Base-by-base conservation (phyloP, 2,329 filamentous ascomycete genomes). In the Sarocladium kiliense region DNA sequence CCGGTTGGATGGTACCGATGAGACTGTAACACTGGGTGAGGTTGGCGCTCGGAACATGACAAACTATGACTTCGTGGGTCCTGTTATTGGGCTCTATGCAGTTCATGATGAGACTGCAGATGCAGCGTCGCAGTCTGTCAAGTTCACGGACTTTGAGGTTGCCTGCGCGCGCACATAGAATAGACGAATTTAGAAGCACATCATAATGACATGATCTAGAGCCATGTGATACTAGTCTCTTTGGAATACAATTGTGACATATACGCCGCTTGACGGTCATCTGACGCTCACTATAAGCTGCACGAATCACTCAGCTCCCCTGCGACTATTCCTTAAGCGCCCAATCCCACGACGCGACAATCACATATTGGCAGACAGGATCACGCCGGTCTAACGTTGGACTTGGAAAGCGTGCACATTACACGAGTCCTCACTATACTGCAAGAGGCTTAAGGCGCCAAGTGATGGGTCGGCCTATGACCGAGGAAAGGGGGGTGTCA, bases 81-180 rank as follows among this genome's bases (percentile, higher is more conserved):
- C 53, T n/a, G 26, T 54, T 9, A 54, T 54, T 32, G 66, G 74
- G 4, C 61, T 76, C 1, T 55, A 30, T 49, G 44, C 44, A 3
- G 44, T 49, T 12, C 26, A 27, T 32, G 44, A 49, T 32, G 44
- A n/a, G 3, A 4, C 26, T 7, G 23, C 23, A 7, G 44, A 32
- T 10, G 23, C 23, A 10, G 26, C 27, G 23, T 3, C 6, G 26
- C 44, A 49, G 44, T 7, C 26, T 18, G 26, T 49, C 44, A 27
- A 49, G 26, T 49, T 49, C 26, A 49, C 25, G 3, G 44, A 49
- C 18, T 49, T 49, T 19, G 44, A 32, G 23, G 44, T 32, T 27
- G 44, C 44, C 21, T 49, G 19, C 18, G 41, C 18, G 18, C n/a
- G 41, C 10, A 26, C 9, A 26, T 7, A 26, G 18, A 45, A 23